These are phyloP conservation scores for Rhinocladiella similis DNA, from an alignment of 2,329 filamentous ascomycete genomes.

Conservation along the genomic window DNA sequence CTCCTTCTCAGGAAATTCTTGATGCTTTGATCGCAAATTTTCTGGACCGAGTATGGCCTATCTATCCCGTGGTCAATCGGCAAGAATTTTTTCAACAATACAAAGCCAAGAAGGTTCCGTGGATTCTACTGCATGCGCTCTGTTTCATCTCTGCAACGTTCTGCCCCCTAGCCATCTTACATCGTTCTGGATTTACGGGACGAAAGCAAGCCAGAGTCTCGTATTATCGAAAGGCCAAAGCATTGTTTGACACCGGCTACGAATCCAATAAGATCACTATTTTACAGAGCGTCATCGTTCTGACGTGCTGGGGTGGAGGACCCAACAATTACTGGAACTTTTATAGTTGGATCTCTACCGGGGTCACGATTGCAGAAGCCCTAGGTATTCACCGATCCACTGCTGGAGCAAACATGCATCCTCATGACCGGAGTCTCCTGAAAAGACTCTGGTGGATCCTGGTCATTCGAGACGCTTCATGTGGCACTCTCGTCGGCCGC, in stretches of 20 bases:
- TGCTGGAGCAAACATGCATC: conserved; percentile 6
- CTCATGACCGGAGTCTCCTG: conserved; percentile 8
- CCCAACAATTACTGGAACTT: conserved; percentile 12
- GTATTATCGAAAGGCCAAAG: conserved; percentile 10
- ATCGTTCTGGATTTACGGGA: conserved; percentile 9
- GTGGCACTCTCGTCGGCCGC: conserved; percentile 8
- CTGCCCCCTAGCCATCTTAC: conserved; percentile 5
- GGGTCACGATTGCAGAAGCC: conserved; percentile 13
- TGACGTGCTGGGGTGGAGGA: conserved; percentile 10
- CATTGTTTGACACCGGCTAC: conserved; percentile 10
- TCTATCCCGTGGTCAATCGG: conserved; percentile 10
- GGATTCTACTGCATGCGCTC: conserved; percentile 9
- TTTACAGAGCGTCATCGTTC: conserved; percentile 9
- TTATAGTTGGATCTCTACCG: conserved; percentile 12
- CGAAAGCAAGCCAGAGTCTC: conserved; percentile 9
- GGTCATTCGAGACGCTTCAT: conserved; percentile 7
- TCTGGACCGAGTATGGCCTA: conserved; percentile 9
- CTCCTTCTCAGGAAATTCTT: conserved; percentile 4
- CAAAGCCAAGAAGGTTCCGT: conserved; percentile 11
- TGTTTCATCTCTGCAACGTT: conserved; percentile 11
- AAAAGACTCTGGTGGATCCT: conserved; percentile 15
- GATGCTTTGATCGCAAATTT: conserved; percentile 9
- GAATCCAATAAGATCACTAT: conserved; percentile 13
- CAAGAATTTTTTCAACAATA: conserved; percentile 11
- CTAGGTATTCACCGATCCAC: conserved; percentile 13